Base-by-base conservation (phyloP, 495 filamentous ascomycete species). In the Aspergillus saccharolyticus region DNA sequence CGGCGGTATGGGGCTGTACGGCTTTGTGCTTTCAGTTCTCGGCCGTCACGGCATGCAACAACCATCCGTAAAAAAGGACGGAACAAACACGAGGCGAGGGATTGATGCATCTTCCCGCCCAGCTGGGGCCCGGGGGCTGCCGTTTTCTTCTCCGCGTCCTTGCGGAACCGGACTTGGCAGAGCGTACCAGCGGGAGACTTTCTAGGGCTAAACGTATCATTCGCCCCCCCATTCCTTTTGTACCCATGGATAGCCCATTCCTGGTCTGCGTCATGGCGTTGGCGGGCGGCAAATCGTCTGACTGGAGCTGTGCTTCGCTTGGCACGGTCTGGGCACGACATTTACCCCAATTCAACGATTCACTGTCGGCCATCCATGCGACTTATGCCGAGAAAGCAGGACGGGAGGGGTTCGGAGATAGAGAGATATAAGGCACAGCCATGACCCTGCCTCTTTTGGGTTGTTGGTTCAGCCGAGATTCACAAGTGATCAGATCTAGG, bases 261-360 rank as follows among this genome's bases (percentile, higher is more conserved):
- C n/a, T n/a, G n/a, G 62, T 66, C 44, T 66, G 64, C 70, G 68
- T 72, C 70, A 70, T 65, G 9, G 10, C n/a, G n/a, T n/a, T 20
- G 20, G 20, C 9, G 2, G n/a, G 46, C 22, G 46, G 20, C 46
- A 10, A 49, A 24, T 24, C 19, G 17, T 20, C 45, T 28, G 4
- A 28, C 25, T 28, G 25, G 25, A 28, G 3, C 9, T 3, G 25
- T 4, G 19, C 4, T 3, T 19, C 44, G 3, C 45, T 21, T n/a
- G 20, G 20, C 22, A 24, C 20, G 46, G n/a, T 49, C 20, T 12
- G 14, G 46, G 20, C 46, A 49, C n/a, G 46, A 49, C 15, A 24
- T 24, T 24, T 15, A 15, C 15, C 46, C 46, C 20, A 24, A 25
- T 28, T 28, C 25, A 28, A 3, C n/a, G n/a, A n/a, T n/a, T 9